phyloP scores from a whole-genome alignment of 208 protist genomes.

The Leishmania amazonensis region DNA sequence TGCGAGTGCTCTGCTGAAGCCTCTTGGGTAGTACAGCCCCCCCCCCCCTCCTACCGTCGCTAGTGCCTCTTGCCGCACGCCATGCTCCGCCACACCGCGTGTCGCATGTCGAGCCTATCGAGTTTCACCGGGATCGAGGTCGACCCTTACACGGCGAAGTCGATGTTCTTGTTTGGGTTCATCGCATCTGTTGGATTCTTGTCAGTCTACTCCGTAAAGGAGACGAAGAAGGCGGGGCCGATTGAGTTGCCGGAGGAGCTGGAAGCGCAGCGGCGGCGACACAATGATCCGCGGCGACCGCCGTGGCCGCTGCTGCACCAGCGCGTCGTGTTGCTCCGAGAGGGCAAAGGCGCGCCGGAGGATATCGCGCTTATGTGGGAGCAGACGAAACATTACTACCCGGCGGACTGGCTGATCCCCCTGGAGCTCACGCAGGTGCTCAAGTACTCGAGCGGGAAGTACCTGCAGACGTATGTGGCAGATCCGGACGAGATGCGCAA shows the following conservation, averaged over 20 bases:
- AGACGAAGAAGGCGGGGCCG: conserved; percentile 81
- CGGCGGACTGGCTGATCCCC: conserved; percentile 83
- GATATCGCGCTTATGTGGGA: conserved; percentile 85
- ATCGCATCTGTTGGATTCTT: conserved; percentile 70
- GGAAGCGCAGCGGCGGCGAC: conserved; percentile 58
- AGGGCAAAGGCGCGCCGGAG: conserved; percentile 71
- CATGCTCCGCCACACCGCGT: conserved; percentile 62
- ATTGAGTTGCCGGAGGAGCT: conserved; percentile 75
- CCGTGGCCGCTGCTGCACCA: conserved; percentile 89
- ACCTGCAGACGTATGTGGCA: conserved; percentile 79
- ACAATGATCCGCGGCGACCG: conserved; percentile 76
- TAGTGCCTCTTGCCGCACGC: neutral
- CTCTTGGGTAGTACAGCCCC: neutral
- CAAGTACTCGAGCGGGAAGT: conserved; percentile 80
- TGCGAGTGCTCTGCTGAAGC: neutral
- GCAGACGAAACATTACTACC: conserved; percentile 86
- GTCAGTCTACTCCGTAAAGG: conserved; percentile 75
- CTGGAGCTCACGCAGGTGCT: conserved; percentile 86
- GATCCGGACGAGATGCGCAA: conserved; percentile 84
- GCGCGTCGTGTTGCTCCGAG: conserved; percentile 75
- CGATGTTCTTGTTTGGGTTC: conserved; percentile 80
- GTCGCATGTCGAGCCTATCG: conserved; percentile 51
- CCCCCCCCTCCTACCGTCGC: neutral
- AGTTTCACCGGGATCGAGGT: conserved; percentile 63
- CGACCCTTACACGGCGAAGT: conserved; percentile 86